Base-by-base conservation (phyloP, 2,329 filamentous ascomycete species). In the Tolypocladium cylindrosporum region DNA sequence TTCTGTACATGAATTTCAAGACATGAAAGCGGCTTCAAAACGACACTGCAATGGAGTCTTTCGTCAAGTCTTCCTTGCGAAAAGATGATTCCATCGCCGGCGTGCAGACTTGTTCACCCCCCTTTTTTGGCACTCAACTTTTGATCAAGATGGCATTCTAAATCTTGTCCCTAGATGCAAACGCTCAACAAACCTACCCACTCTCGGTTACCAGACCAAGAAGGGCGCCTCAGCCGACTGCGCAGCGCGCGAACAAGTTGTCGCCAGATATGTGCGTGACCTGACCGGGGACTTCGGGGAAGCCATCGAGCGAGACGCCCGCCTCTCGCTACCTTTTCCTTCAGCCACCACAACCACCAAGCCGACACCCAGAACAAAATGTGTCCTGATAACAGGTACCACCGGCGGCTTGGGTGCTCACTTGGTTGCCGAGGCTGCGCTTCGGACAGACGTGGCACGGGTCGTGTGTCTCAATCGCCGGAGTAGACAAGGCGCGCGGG, bases 381-480 rank as follows among this genome's bases (percentile, higher is more conserved):
- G 54, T 39, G 45, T 77, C 1, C 59, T 76, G 1, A 63, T 78
- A 4, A 76, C 74, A 1, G 74, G 74, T 6, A 69, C 69, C 0
- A 67, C 73, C 0, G 75, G 75, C 2, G 71, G 72, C 54, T 64
- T 77, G 0, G 75, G 75, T 1, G 51, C 63, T 0, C 72, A 77
- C 58, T 57, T 77, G 1, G 71, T 72, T 3, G 56, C 59, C 1
- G 48, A 67, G 6, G 56, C 72, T 3, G 69, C 72, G 11, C 24
- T 59, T 0, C 62, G 61, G 0, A 48, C 67, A 0, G 61, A 65
- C 14, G 70, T 77, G 4, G n/a, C 55, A 3, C 58, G 45, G 3
- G 66, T 74, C 0, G 60, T 79, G 6, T 82, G 79, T 58, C 61
- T 83, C 14, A 83, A 82, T 62, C 73, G 79, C 2, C 61, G 19